Conservation (phyloP, 345 rosid species). For the Populus nigra region DNA sequence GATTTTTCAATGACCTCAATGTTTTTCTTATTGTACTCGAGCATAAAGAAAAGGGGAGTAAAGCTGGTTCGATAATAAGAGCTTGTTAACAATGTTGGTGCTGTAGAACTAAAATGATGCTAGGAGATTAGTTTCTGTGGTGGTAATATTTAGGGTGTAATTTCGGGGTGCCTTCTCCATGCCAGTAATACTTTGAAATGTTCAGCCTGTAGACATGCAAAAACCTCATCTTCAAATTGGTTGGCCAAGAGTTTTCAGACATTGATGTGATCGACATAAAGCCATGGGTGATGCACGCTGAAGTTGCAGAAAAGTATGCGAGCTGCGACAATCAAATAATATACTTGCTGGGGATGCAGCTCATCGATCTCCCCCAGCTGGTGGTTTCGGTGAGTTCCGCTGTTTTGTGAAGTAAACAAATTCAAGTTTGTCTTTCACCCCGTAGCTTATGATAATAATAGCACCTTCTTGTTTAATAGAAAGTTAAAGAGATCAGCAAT, state of each 20-base stretch:
- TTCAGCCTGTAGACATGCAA: constrained; percentile 71
- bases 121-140: not conserved
- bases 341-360: constrained; percentile 95
- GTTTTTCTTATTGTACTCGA: not conserved
- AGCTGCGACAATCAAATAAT: constrained; percentile 56
- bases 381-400: constrained; percentile 81
- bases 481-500: not conserved
- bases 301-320: constrained; percentile 77
- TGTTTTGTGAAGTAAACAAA: not conserved
- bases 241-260: constrained; percentile 82
- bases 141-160: constrained; percentile 5
- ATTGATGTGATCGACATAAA: constrained; percentile 70
- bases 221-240: constrained; percentile 71
- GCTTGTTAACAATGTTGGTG: not conserved
- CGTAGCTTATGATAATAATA: not conserved
- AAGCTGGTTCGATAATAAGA: not conserved
- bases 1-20: not conserved
- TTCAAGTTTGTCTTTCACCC: not conserved
- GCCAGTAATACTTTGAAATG: constrained; percentile 31
- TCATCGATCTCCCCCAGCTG: constrained; percentile 95
- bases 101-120: constrained; percentile 3
- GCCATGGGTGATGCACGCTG: constrained; percentile 99
- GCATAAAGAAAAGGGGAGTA: not conserved
- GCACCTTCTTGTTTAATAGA: not conserved
- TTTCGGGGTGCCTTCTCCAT: constrained; percentile 2